Evolutionary conservation across 768 basidiomycete genomes (phyloP), one percentile per base, ranked within the genome.

Genomic region (Panaeolus cyanescens): DNA sequence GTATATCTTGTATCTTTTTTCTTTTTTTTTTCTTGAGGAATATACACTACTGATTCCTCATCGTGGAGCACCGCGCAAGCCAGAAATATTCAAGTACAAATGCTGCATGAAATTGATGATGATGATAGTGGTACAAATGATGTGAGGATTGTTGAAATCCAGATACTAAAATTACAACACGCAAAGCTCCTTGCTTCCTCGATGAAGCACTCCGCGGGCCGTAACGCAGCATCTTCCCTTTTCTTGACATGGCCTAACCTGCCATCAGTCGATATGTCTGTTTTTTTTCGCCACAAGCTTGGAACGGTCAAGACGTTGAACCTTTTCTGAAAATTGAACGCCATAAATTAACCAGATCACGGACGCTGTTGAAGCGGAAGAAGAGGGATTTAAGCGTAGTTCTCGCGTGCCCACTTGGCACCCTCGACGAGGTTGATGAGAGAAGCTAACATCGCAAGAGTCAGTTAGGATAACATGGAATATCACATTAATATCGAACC

Each of bases 291-390:
- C 73, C 72, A 73, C 81, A 82, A 83, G 80, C 77, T 84, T 79
- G 79, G 79, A 79, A 79, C 75, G 78, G 80, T 85, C 80, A 83
- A 79, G 70, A 77, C 75, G 70, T 76, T 72, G 69, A 70, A 40
- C 55, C 37, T 62, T 40, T 50, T 62, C 42, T 30, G 63, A 63
- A 64, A 60, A 66, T 60, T 64, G 58, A 60, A 64, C 61, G 67
- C 71, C 70, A 75, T 84, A 83, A 84, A 74, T 84, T 84, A 84
- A 85, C 86, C 83, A 77, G 76, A 80, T 81, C 80, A 79, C 80
- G 85, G 85, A 82, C 87, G 92, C 92, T 93, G 92, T 93, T 94
- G 92, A 93, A 94, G 92, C 92, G 89, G 81, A 79, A 79, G 77
- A 69, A 73, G 67, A 70, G 65, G 65, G 64, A 60, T 71, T 90